These are phyloP conservation scores for Aspergillus texensis DNA, from an alignment of 2,329 filamentous ascomycete genomes.

Conservation along the genomic window DNA sequence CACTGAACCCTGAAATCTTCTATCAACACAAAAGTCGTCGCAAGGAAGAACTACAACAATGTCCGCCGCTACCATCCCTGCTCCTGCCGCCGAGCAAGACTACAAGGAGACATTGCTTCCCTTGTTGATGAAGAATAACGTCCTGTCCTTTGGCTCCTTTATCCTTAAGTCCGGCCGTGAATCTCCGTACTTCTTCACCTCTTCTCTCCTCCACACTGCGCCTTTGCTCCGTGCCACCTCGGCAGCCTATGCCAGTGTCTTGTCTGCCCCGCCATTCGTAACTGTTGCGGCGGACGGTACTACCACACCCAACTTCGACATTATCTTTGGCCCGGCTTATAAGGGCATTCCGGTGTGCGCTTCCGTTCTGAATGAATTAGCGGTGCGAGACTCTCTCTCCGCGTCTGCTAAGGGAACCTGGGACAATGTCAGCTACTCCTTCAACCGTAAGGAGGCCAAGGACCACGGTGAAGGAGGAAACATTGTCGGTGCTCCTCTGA, in stretches of 20 bases:
- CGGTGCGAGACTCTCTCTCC: slow-evolving; percentile 60
- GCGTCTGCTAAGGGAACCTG: slow-evolving; percentile 57
- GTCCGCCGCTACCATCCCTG: slow-evolving; percentile 26
- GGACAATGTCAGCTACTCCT: slow-evolving; percentile 75
- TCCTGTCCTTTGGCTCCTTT: slow-evolving; percentile 25
- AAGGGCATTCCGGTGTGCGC: slow-evolving; percentile 94
- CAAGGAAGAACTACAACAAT: slow-evolving; percentile 19
- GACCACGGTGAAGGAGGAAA: slow-evolving; percentile 92
- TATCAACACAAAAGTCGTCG: neutral
- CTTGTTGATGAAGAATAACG: slow-evolving; percentile 25
- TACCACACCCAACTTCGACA: slow-evolving; percentile 65
- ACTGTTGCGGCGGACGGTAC: slow-evolving; percentile 36
- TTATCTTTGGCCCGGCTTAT: slow-evolving; percentile 93
- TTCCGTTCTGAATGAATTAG: slow-evolving; percentile 74
- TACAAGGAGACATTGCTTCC: slow-evolving; percentile 23
- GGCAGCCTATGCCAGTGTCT: slow-evolving; percentile 73
- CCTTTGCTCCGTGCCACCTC: slow-evolving; percentile 76
- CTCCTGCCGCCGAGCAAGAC: slow-evolving; percentile 31
- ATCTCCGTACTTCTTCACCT: slow-evolving; percentile 98
- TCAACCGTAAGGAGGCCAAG: slow-evolving; percentile 96
- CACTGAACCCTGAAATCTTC: neutral
- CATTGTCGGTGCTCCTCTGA: slow-evolving; percentile 84
- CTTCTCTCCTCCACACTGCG: slow-evolving; percentile 83
- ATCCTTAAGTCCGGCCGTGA: slow-evolving; percentile 84
- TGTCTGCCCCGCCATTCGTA: slow-evolving; percentile 52